Evolutionary conservation across 306 rosid species (phyloP).

Genomic region (Abrus precatorius): DNA sequence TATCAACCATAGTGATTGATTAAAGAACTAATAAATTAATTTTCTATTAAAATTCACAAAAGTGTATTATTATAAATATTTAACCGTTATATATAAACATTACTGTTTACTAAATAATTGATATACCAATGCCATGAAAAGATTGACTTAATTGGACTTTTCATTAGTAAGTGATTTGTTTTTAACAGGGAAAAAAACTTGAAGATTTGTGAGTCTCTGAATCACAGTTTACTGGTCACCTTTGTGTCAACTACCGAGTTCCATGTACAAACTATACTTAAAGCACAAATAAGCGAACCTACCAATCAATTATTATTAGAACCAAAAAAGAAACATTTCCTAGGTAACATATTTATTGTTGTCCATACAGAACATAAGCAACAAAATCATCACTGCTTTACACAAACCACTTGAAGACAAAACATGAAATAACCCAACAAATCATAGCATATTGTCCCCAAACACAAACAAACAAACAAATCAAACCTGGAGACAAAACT

Average conservation of each 20-base stretch:
- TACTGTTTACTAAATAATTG: too few relatives aligned
- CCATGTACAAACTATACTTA: background rate
- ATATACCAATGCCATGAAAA: too few relatives aligned
- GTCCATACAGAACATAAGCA: constrained; percentile 16
- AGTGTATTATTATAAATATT: too few relatives aligned
- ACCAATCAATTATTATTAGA: constrained; percentile 10
- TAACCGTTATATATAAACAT: too few relatives aligned
- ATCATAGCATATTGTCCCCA: background rate
- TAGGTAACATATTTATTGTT: constrained; percentile 12
- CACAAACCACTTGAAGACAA: constrained; percentile 17
- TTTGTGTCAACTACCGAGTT: constrained; percentile 1
- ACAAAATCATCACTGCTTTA: constrained; percentile 22
- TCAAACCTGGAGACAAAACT: background rate
- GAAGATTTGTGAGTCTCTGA: background rate
- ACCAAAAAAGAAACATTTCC: constrained; percentile 25
- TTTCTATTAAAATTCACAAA: too few relatives aligned
- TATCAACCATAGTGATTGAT: too few relatives aligned
- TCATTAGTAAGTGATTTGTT: background rate
- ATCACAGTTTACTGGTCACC: background rate
- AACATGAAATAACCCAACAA: background rate
- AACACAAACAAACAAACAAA: constrained; percentile 14
- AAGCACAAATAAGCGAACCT: background rate
- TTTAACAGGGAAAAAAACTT: background rate
- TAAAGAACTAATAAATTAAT: too few relatives aligned
- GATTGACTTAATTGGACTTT: too few relatives aligned